phyloP scores from a whole-genome alignment of 1,139 yeast species.

The Yamadazyma taylorii region DNA sequence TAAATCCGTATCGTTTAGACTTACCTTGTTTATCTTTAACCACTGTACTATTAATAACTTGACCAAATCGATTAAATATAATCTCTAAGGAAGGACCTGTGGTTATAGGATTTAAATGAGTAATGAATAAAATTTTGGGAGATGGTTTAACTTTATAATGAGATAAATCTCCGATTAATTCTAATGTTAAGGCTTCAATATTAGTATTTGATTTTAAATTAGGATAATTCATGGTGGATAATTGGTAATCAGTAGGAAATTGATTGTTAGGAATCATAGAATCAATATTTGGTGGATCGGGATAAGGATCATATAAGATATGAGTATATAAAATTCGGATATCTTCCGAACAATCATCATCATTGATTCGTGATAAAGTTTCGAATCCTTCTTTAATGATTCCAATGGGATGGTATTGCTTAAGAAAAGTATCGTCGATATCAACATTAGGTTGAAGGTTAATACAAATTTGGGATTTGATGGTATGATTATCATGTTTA shows the following conservation, averaged over 20 bases:
- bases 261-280: conserved; percentile 5
- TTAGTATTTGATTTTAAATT: conserved; percentile 11
- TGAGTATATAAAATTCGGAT: conserved; percentile 52
- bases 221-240: conserved; percentile 8
- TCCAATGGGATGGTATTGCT: conserved; percentile 42
- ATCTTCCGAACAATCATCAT: conserved; percentile 43
- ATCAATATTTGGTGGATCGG: conserved; percentile 22
- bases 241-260: conserved; percentile 14
- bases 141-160: conserved; percentile 59
- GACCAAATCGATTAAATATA: conserved; percentile 62
- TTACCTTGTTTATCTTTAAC: conserved; percentile 45
- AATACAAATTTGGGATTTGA: conserved; percentile 32
- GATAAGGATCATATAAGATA: conserved; percentile 57
- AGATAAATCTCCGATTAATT: conserved; percentile 65
- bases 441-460: conserved; percentile 15
- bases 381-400: conserved; percentile 53
- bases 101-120: conserved; percentile 64
- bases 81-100: conserved; percentile 51
- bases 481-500: conserved; percentile 18
- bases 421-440: conserved; percentile 14
- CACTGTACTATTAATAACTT: conserved; percentile 50
- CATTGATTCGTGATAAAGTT: conserved; percentile 44
- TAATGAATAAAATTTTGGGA: conserved; percentile 60
- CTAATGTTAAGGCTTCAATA: conserved; percentile 53
- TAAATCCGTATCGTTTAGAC: conserved; percentile 61